Evolutionary conservation across 2,329 filamentous ascomycete species (phyloP).

Genomic region (Blastomyces gilchristii): DNA sequence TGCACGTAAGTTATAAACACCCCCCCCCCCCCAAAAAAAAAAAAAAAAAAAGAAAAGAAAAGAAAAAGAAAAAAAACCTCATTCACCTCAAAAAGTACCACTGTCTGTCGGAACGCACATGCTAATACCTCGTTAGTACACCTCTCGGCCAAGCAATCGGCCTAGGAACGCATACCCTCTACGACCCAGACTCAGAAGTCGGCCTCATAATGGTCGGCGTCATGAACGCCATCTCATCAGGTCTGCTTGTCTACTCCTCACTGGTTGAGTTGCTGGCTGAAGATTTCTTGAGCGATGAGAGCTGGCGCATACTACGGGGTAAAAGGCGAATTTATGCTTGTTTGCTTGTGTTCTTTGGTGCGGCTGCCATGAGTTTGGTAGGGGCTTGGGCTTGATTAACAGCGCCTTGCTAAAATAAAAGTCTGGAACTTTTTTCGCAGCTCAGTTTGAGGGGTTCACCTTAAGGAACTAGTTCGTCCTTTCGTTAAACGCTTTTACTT

Average conservation of each 20-base stretch:
- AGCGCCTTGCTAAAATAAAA: too few species aligned
- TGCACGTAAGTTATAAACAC: constrained; percentile 29
- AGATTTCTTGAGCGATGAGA: constrained; percentile 67
- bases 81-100: not conserved
- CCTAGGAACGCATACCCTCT: constrained; percentile 61
- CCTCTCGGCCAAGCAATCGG: constrained; percentile 71
- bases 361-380: constrained; percentile 59
- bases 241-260: constrained; percentile 64
- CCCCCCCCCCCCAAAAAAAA: too few species aligned
- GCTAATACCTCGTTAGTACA: constrained; percentile 43
- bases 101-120: not conserved
- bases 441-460: too few species aligned
- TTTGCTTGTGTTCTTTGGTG: constrained; percentile 52
- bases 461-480: too few species aligned
- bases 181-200: constrained; percentile 61
- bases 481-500: too few species aligned
- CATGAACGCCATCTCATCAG: constrained; percentile 75
- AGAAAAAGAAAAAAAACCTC: too few species aligned
- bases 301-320: constrained; percentile 56
- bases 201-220: constrained; percentile 67
- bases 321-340: constrained; percentile 53
- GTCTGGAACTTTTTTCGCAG: too few species aligned
- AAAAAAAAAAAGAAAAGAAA: too few species aligned
- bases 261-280: constrained; percentile 69
- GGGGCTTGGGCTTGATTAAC: constrained; percentile 55